These are phyloP conservation scores for Bipolaris zeicola DNA, from an alignment of 2,329 filamentous ascomycete genomes.

Conservation along the genomic window DNA sequence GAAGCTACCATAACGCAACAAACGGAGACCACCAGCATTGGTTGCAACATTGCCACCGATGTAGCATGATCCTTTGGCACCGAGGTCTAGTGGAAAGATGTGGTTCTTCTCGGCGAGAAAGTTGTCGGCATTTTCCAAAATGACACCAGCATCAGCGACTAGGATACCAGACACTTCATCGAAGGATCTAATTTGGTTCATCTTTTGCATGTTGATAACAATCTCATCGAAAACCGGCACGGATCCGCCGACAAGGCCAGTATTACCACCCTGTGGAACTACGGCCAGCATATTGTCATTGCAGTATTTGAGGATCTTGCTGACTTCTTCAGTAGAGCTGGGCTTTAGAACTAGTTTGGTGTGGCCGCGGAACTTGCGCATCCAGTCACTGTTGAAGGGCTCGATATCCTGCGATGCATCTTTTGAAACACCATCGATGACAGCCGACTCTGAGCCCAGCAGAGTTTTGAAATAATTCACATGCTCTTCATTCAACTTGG, in stretches of 20 bases:
- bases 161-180: conserved; percentile 91
- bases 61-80: conserved; percentile 95
- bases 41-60: conserved; percentile 95
- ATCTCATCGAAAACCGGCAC: conserved; percentile 99
- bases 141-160: conserved; percentile 87
- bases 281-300: conserved; percentile 91
- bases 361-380: conserved; percentile 97
- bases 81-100: conserved; percentile 96
- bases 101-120: conserved; percentile 82
- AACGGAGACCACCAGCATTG: conserved; percentile 88
- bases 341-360: conserved; percentile 87
- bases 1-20: conserved; percentile 90
- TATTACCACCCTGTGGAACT: conserved; percentile 96
- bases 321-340: conserved; percentile 82
- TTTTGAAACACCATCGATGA: conserved; percentile 81
- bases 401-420: conserved; percentile 81
- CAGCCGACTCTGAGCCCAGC: conserved; percentile 77
- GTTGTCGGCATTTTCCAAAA: conserved; percentile 86
- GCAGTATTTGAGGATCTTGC: conserved; percentile 90
- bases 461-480: conserved; percentile 81
- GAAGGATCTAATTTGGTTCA: conserved; percentile 91
- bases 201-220: conserved; percentile 84
- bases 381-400: conserved; percentile 96
- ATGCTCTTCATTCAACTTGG: conserved; percentile 74
- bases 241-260: conserved; percentile 91